These are phyloP conservation scores for Juglanconis oblonga DNA, from an alignment of 2,329 filamentous ascomycete species.

Conservation along the genomic window DNA sequence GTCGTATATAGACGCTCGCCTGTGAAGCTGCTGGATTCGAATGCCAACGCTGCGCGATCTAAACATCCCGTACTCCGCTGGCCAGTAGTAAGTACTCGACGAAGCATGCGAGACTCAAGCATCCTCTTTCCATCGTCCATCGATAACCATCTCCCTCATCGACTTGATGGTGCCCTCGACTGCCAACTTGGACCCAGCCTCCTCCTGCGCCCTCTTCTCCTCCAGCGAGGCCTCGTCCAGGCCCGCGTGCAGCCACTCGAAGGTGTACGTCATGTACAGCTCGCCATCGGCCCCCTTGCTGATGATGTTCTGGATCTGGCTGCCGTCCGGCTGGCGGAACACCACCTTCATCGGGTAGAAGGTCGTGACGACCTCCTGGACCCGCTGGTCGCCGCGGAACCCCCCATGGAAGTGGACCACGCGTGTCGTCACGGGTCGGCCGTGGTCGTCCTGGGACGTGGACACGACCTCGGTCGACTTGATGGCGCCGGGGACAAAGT, in stretches of 20 bases:
- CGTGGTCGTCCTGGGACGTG: conserved; percentile 23
- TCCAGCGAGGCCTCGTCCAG: not conserved
- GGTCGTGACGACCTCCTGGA: no score
- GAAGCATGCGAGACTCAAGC: not conserved
- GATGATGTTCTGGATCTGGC: conserved; percentile 24
- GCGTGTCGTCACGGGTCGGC: conserved; percentile 25
- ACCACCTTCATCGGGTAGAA: conserved; percentile 26
- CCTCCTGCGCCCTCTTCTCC: conserved; percentile 4
- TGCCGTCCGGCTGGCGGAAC: conserved; percentile 27
- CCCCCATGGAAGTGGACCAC: conserved; percentile 28
- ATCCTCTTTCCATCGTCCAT: conserved; percentile 9
- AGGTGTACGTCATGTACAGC: conserved; percentile 16
- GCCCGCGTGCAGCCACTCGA: conserved; percentile 14
- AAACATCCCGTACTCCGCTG: no score
- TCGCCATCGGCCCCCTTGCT: conserved; percentile 8
- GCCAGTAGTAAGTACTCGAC: no score
- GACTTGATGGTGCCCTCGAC: conserved; percentile 11
- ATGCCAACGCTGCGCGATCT: no score
- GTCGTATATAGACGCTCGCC: no score
- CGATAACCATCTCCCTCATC: conserved; percentile 6
- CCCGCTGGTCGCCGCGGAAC: no score
- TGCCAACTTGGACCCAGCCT: conserved; percentile 5
- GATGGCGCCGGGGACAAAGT: conserved; percentile 29
- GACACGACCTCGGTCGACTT: conserved; percentile 26
- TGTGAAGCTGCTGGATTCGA: not conserved